Conservation (phyloP, 2,329 filamentous ascomycete genomes). For the Phialocephala subalpina region DNA sequence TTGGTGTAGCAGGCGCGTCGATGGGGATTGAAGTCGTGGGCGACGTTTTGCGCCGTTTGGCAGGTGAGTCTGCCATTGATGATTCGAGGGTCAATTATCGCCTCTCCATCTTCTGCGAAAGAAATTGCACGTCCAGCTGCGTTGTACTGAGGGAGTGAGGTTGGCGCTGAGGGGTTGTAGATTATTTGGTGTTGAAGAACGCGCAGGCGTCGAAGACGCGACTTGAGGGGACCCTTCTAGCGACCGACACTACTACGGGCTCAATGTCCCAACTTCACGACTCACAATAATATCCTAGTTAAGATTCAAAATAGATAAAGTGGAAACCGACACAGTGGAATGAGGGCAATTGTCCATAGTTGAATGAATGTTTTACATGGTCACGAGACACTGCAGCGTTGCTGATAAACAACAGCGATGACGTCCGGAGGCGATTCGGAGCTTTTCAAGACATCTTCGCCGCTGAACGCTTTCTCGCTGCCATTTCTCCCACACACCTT, state of each 20-base stretch:
- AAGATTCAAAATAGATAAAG: neutral
- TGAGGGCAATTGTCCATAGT: constrained; percentile 1
- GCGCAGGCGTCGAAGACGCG: constrained; percentile 37
- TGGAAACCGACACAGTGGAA: neutral
- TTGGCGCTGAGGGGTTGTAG: constrained; percentile 9
- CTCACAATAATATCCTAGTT: neutral
- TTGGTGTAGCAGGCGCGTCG: constrained; percentile 50
- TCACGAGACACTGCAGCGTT: constrained; percentile 29
- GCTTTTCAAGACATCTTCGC: constrained; percentile 31
- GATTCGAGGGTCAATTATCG: constrained; percentile 8
- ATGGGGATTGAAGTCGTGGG: constrained; percentile 56
- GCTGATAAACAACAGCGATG: constrained; percentile 34
- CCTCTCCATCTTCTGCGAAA: constrained; percentile 24
- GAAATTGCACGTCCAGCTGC: constrained; percentile 13
- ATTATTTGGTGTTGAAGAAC: constrained; percentile 21
- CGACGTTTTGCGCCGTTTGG: constrained; percentile 71
- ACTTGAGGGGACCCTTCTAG: constrained; percentile 26
- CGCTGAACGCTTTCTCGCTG: constrained; percentile 26
- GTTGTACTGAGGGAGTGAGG: neutral
- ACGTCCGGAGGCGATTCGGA: constrained; percentile 30
- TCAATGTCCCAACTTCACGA: neutral
- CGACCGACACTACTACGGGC: constrained; percentile 11
- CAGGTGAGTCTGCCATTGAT: constrained; percentile 63
- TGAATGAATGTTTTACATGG: constrained; percentile 3
- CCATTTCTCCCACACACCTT: neutral